Base-by-base conservation (phyloP, 1,139 yeast species). In the Groenewaldozyma auringiensis region DNA sequence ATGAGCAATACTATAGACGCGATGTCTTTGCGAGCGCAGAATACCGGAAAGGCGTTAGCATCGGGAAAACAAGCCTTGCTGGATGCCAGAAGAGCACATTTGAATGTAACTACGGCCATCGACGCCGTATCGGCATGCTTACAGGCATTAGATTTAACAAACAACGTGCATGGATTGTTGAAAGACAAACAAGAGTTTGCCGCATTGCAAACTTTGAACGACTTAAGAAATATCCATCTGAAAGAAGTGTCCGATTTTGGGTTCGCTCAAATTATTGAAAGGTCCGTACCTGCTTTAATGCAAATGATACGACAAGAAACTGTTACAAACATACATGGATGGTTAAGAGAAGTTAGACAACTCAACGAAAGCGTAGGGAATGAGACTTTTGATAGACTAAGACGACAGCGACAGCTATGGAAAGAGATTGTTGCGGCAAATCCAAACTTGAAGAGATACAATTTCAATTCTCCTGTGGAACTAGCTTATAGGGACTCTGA, bases 381-480 rank as follows among this genome's bases (percentile, higher is more conserved):
- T 22, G 64, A 70, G 1, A 69, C 83, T 3, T 79, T 76, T 57
- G 74, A 74, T 1, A 77, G 80, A 50, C 71, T 81, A 36, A 70
- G 69, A 21, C 66, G 67, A 8, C 72, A 87, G 42, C 79, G 82
- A 44, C 68, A 68, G 4, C 67, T 70, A 37, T 86, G 95, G 94
- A 69, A 59, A 48, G 58, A 51, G 48, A 71, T 59, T 54, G 72
- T 66, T 38, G 50, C 61, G 21, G 52, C 68, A 53, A 63, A 74
- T 46, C 60, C 66, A 42, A 71, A 75, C 17, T 72, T 84, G 47
- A 64, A 70, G 11, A 72, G 76, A 17, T 88, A 78, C 61, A 81
- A 82, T 57, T 76, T 89, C 52, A 88, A 88, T 60, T 84, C 96
- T 0, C 87, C 95, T 0, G 86, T 88, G 4, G 97, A 89, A 62